Percentiles rank a stretch among this genome's conserved stretches.
These are phyloP conservation scores for Aspergillus haitiensis DNA, from an alignment of 495 filamentous ascomycete genomes.

Conservation along the genomic window DNA sequence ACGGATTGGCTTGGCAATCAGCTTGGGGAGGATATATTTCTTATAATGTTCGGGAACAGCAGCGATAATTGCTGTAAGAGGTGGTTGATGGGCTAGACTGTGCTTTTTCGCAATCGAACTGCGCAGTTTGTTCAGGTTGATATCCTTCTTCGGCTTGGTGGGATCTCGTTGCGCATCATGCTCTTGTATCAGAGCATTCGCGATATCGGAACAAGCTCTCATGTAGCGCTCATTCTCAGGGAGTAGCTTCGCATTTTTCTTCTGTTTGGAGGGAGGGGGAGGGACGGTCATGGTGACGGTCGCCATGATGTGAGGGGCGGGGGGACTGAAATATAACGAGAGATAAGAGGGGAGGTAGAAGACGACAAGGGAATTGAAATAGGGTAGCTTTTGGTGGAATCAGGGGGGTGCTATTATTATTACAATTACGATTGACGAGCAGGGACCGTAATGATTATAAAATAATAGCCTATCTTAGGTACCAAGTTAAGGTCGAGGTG, in stretches of 20 bases:
- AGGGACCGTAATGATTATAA: not conserved
- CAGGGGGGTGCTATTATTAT: no score
- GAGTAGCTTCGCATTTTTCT: slow-evolving; percentile 72
- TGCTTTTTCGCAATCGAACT: slow-evolving; percentile 91
- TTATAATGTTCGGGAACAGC: slow-evolving; percentile 98
- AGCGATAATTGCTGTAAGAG: slow-evolving; percentile 93
- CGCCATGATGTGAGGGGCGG: slow-evolving; percentile 49
- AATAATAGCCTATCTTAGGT: slow-evolving; percentile 16
- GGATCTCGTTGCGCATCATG: slow-evolving; percentile 76
- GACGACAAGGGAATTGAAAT: no score
- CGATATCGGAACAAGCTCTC: slow-evolving; percentile 92
- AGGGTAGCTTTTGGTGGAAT: no score
- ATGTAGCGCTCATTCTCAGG: slow-evolving; percentile 94
- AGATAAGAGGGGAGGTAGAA: no score
- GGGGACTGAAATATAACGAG: no score
- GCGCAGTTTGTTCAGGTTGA: slow-evolving; percentile 89
- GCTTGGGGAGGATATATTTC: slow-evolving; percentile 94
- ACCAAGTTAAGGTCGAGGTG: no score
- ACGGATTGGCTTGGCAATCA: slow-evolving; percentile 96
- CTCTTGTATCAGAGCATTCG: slow-evolving; percentile 87
- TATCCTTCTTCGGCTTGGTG: slow-evolving; percentile 70
- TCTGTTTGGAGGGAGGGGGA: slow-evolving; percentile 51
- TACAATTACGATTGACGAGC: not conserved
- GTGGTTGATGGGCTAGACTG: slow-evolving; percentile 77
- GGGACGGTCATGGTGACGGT: slow-evolving; percentile 62